Conservation (phyloP, 306 rosid genomes). For the Echinosophora koreensis region DNA sequence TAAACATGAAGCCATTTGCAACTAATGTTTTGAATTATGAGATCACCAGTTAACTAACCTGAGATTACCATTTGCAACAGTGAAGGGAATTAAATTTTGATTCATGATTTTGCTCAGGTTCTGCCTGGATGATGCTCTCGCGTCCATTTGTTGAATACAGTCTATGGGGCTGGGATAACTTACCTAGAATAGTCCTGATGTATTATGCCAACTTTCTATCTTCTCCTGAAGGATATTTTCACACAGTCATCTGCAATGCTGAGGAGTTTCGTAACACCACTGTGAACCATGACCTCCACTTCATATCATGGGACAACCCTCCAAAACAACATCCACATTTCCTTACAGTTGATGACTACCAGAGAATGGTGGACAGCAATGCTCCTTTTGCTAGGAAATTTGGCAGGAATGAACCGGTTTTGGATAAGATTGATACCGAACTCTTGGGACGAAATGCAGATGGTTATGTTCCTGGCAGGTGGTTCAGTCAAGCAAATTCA, state of each 20-base stretch:
- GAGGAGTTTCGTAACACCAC: conserved; percentile 77
- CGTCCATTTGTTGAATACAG: conserved; percentile 72
- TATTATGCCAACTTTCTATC: conserved; percentile 87
- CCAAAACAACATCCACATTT: conserved; percentile 87
- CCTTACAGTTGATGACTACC: conserved; percentile 59
- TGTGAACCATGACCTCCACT: conserved; percentile 85
- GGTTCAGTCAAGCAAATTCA: conserved; percentile 54
- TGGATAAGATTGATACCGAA: conserved; percentile 65
- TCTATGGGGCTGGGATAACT: conserved; percentile 90
- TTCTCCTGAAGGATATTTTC: conserved; percentile 84
- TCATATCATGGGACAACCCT: conserved; percentile 90
- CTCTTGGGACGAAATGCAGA: conserved; percentile 62
- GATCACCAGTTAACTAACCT: background rate
- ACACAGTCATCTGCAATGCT: conserved; percentile 84
- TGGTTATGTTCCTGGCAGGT: conserved; percentile 70
- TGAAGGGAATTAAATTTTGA: background rate
- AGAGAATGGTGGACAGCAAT: conserved; percentile 72
- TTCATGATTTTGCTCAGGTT: conserved; percentile 61
- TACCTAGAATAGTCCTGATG: conserved; percentile 81
- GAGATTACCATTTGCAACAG: background rate
- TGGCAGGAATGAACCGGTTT: conserved; percentile 63
- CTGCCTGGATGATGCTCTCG: conserved; percentile 95
- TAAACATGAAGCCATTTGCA: background rate
- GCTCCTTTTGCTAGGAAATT: conserved; percentile 81
- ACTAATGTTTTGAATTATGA: background rate